Percentiles rank a stretch among this genome's conserved stretches.
Evolutionary conservation across 805 yeast genomes (phyloP).

Genomic region (Teunomyces funiuensis): DNA sequence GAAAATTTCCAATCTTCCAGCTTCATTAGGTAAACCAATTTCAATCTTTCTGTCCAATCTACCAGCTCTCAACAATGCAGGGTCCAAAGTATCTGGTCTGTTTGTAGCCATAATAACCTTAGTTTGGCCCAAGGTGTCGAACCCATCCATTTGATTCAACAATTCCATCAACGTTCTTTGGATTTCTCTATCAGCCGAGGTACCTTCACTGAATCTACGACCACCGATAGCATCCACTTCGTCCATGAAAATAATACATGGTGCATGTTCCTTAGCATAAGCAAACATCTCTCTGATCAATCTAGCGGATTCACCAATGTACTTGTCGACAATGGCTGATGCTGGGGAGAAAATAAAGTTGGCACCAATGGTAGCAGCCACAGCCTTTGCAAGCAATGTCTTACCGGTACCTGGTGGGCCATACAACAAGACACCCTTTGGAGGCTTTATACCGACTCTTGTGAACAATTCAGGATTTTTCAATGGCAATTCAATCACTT

Average conservation of each 20-base stretch:
- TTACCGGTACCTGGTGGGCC: conserved; percentile 99
- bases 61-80: conserved; percentile 96
- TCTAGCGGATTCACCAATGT: conserved; percentile 97
- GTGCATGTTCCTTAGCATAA: conserved; percentile 96
- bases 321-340: conserved; percentile 95
- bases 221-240: conserved; percentile 99
- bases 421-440: conserved; percentile 92
- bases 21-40: conserved; percentile 93
- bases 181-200: conserved; percentile 97
- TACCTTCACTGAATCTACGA: conserved; percentile 95
- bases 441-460: conserved; percentile 98
- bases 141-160: conserved; percentile 97
- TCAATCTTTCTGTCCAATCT: conserved; percentile 95
- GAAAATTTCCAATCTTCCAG: conserved; percentile 89
- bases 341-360: conserved; percentile 98
- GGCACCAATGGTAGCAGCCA: conserved; percentile 98
- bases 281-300: conserved; percentile 97
- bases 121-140: conserved; percentile 93
- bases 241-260: conserved; percentile 97
- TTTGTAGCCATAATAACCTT: conserved; percentile 99
- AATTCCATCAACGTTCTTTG: conserved; percentile 97
- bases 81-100: conserved; percentile 97
- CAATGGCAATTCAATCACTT: conserved; percentile 94
- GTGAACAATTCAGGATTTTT: conserved; percentile 95
- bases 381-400: conserved; percentile 93